Evolutionary conservation across 352 stramenopile genomes (phyloP).

Genomic region (Pythium sukuiense): DNA sequence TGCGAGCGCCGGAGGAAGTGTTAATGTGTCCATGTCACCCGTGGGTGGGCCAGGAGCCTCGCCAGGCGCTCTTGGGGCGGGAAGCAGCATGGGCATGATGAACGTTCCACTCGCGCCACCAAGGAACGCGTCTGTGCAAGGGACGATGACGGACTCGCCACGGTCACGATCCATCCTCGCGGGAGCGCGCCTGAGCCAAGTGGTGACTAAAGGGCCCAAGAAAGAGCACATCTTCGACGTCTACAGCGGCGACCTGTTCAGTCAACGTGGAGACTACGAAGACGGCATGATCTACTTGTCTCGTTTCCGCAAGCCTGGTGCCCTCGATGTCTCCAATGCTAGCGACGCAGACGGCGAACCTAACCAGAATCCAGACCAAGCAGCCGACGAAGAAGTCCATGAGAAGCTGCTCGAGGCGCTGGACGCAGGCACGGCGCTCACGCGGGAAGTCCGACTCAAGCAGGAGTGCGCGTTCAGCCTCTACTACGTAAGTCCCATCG

Average conservation of each 20-base stretch:
- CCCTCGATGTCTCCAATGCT: constrained; percentile 28
- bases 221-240: constrained; percentile 53
- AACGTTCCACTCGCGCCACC: constrained; percentile 39
- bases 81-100: not conserved
- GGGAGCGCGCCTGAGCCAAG: constrained; percentile 26
- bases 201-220: constrained; percentile 31
- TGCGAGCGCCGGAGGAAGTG: constrained; percentile 12
- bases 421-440: constrained; percentile 39
- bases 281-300: constrained; percentile 89
- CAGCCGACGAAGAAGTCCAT: constrained; percentile 48
- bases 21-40: constrained; percentile 1
- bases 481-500: constrained; percentile 51
- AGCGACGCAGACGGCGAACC: constrained; percentile 26
- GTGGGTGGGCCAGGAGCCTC: not conserved
- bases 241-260: constrained; percentile 83
- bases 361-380: constrained; percentile 38
- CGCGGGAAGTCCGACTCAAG: constrained; percentile 68
- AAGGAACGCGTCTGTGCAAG: constrained; percentile 33
- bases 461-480: constrained; percentile 82
- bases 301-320: constrained; percentile 65
- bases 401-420: constrained; percentile 54
- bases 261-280: constrained; percentile 80
- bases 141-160: constrained; percentile 40
- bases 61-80: not conserved
- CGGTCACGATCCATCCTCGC: constrained; percentile 56